Conservation (phyloP, 371 early-diverging fungal genomes). For the Enterospora canceri region DNA sequence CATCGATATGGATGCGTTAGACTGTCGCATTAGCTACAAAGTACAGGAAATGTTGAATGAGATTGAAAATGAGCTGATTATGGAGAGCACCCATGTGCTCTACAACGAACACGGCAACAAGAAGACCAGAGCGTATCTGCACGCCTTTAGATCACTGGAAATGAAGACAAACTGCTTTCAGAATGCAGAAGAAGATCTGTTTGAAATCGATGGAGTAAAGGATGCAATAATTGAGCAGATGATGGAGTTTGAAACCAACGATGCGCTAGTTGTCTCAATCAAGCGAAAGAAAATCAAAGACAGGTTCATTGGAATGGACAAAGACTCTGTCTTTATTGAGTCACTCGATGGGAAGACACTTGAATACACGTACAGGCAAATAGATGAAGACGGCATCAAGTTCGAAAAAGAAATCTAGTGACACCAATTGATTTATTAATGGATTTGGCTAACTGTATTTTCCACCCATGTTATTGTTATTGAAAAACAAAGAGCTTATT, state of each 20-base stretch:
- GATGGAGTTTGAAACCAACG: neutral
- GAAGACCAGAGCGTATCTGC: neutral
- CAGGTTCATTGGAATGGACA: neutral
- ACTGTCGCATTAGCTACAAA: neutral
- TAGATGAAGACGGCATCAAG: neutral
- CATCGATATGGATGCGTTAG: neutral
- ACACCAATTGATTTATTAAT: neutral
- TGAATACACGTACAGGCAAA: neutral
- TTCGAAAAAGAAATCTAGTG: conserved; percentile 1
- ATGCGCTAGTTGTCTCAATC: neutral
- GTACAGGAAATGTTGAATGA: neutral
- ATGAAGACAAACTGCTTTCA: neutral
- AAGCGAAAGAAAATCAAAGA: neutral
- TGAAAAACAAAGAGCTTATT: neutral
- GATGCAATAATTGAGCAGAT: neutral
- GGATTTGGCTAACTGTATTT: neutral
- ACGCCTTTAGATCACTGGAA: neutral
- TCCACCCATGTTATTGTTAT: neutral
- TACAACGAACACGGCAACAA: neutral
- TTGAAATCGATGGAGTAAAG: neutral
- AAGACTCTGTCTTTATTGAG: neutral
- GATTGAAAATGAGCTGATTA: neutral
- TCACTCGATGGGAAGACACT: neutral
- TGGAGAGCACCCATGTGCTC: neutral
- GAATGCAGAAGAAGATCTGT: conserved; percentile 2